Evolutionary conservation across 345 rosid species (phyloP), one percentile per base, ranked within the genome.

Genomic region (Toxicodendron radicans): DNA sequence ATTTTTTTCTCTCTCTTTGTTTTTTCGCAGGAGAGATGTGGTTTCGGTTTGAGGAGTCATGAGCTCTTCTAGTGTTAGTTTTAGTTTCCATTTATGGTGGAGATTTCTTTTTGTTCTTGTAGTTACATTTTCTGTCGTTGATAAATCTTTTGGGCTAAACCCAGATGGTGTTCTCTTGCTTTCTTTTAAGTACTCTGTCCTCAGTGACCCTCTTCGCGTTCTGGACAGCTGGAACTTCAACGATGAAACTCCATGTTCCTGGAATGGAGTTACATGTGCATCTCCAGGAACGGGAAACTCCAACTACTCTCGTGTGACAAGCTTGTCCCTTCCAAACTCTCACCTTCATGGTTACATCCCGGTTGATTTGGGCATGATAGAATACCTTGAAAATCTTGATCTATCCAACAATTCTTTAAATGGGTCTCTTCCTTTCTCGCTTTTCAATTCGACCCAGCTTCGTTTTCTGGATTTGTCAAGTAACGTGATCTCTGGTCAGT

Each of bases 401-500:
- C 87, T 93, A 0, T 92, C 97, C 54, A 89, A 89, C 87, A 95
- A 93, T 81, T 89, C 84, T 13, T 83, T 95, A 17, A 92, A 90
- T 61, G 97, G 97, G 20, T 85, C 98, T 30, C 83, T 95, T 71
- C 91, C 98, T 0, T 56, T 68, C 3, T 80, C 98, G 0, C 64
- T 95, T 30, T 85, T 91, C 81, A 81, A 82, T 53, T 81, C 91
- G 10, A 73, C 89, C 73, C 83, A 85, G 56, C 93, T 95, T 23
- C 86, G 72, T 27, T 76, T 76, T 85, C 90, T 95, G 70, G 94
- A 93, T 81, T 79, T 95, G 52, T 95, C 99, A 0, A 74, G 83
- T 60, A 95, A 95, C 69, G 38, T 79, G 75, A 63, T 95, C 70
- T 80, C 97, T 24, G 97, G 98, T 16, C 74, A 52, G 73, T 13